A percentile compares a stretch with the other conserved stretches of the same genome.
These are phyloP conservation scores for Sergeia podlipaevii DNA, from an alignment of 208 protist genomes.

Conservation along the genomic window DNA sequence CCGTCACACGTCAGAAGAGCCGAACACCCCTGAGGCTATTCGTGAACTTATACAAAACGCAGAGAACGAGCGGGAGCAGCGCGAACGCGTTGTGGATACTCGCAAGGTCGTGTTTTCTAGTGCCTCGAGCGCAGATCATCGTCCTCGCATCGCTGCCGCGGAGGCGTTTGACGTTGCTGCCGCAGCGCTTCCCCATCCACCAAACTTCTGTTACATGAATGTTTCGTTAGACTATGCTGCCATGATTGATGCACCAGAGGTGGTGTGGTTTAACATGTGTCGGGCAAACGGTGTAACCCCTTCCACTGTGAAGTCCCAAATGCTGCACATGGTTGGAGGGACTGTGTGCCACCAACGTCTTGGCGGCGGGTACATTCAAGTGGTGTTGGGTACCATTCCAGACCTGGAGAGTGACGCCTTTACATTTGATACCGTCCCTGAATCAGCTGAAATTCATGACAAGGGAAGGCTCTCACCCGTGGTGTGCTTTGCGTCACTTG, in stretches of 20 bases:
- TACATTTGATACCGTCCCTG: slow-evolving; percentile 78
- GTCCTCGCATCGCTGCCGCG: slow-evolving; percentile 72
- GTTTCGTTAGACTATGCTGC: slow-evolving; percentile 70
- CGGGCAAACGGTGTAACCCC: slow-evolving; percentile 54
- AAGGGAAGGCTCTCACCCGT: slow-evolving; percentile 31
- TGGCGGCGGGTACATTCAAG: slow-evolving; percentile 79
- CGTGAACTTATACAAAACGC: slow-evolving; percentile 44
- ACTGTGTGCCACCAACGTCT: slow-evolving; percentile 74
- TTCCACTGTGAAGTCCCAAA: slow-evolving; percentile 58
- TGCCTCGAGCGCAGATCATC: slow-evolving; percentile 72
- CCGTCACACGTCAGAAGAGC: slow-evolving; percentile 17
- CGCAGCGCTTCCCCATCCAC: slow-evolving; percentile 61
- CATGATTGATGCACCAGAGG: slow-evolving; percentile 83
- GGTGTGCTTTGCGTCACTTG: slow-evolving; percentile 58
- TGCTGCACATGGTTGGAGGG: slow-evolving; percentile 78
- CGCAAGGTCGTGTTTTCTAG: slow-evolving; percentile 72
- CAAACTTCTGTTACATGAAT: slow-evolving; percentile 85
- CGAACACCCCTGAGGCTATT: slow-evolving; percentile 40
- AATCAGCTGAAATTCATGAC: slow-evolving; percentile 48
- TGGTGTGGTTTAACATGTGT: slow-evolving; percentile 87
- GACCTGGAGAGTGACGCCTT: slow-evolving; percentile 75
- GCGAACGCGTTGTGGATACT: slow-evolving; percentile 57
- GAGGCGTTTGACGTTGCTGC: slow-evolving; percentile 87
- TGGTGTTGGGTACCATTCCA: slow-evolving; percentile 76
- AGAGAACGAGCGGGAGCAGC: slow-evolving; percentile 42